Evolutionary conservation across 2,329 filamentous ascomycete genomes (phyloP), one percentile per base, ranked within the genome.

Genomic region (Xylaria arbuscula): DNA sequence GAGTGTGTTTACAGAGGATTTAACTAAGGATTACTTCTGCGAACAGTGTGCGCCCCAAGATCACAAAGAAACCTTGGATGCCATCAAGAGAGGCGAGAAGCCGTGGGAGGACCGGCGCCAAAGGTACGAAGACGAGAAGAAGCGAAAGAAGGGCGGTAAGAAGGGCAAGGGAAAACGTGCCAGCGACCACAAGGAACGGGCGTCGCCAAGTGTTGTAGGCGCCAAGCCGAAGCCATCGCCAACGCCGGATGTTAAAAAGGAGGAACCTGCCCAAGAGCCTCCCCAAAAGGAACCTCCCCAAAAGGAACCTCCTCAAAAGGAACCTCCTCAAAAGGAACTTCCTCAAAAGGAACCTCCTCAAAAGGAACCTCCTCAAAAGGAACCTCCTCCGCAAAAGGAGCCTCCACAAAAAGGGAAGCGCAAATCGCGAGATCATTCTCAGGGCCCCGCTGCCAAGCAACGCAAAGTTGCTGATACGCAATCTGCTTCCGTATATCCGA

Each of bases 21-120:
- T 93, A 64, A 91, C 92, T 36, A 92, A 92, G 69, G 87, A 92
- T 80, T 99, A 99, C 83, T 97, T 92, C 81, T 99, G 96, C 81
- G 96, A 99, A 81, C 84, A 91, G 80, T 98, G 96, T 83, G 87
- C 88, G 61, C 96, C 96, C 0, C 87, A 93, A 64, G 89, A 94
- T 70, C 96, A 99, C 82, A 89, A 89, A 73, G 90, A 91, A 69
- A 88, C 98, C 2, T 82, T 99, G 3, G 90, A 90, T 11, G 93
- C 91, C 66, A 91, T 98, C 65, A 88, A 85, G 22, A 88, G 87
- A 50, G 96, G 95, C 5, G 93, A 97, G 81, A 92, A 90, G 80
- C 92, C 93, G 0, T 98, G 96, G 96, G 91, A 94, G 77, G 88
- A 87, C 62, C 84, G 89, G 45, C 88, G 89, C 15, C 87, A 86